Conservation (phyloP, 2,329 filamentous ascomycete species). For the Xylariaceae sp. region DNA sequence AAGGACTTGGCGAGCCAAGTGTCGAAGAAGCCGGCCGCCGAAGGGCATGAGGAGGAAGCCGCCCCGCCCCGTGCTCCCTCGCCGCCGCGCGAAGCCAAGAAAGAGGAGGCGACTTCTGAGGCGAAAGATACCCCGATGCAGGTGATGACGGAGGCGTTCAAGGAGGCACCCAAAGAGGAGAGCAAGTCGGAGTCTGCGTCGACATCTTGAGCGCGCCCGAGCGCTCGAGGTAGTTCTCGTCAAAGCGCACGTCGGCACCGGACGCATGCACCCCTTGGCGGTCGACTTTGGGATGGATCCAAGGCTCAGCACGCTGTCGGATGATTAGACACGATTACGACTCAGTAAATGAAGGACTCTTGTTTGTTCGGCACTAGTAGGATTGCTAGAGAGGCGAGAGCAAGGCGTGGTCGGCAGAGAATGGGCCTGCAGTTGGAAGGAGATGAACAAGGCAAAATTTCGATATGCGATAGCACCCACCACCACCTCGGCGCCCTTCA, state of each 20-base stretch:
- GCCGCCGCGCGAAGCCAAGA: slow-evolving; percentile 23
- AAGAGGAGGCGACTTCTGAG: slow-evolving; percentile 16
- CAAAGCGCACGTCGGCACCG: too few species aligned
- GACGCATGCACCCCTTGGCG: too few species aligned
- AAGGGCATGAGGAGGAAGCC: slow-evolving; percentile 21
- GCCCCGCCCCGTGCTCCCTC: slow-evolving; percentile 25
- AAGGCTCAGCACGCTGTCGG: slow-evolving; percentile 10
- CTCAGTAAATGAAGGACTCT: slow-evolving; percentile 15
- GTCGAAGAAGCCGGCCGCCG: slow-evolving; percentile 45
- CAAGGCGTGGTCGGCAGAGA: background rate
- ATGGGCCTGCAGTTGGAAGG: too few species aligned
- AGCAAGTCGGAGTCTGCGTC: slow-evolving; percentile 16
- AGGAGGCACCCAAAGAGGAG: slow-evolving; percentile 18
- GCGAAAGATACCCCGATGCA: slow-evolving; percentile 16
- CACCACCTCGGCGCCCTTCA: too few species aligned
- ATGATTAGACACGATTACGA: slow-evolving; percentile 17
- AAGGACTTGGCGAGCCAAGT: slow-evolving; percentile 82
- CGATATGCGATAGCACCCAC: too few species aligned
- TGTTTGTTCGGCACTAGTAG: slow-evolving; percentile 17
- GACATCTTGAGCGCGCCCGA: too few species aligned
- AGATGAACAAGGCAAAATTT: too few species aligned
- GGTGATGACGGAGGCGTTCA: slow-evolving; percentile 13
- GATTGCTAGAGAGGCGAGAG: slow-evolving; percentile 10
- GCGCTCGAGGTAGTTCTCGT: too few species aligned
- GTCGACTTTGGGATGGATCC: slow-evolving; percentile 11